These are phyloP conservation scores for Schizophyllum commune DNA, from an alignment of 1,284 basidiomycete species.

Conservation along the genomic window DNA sequence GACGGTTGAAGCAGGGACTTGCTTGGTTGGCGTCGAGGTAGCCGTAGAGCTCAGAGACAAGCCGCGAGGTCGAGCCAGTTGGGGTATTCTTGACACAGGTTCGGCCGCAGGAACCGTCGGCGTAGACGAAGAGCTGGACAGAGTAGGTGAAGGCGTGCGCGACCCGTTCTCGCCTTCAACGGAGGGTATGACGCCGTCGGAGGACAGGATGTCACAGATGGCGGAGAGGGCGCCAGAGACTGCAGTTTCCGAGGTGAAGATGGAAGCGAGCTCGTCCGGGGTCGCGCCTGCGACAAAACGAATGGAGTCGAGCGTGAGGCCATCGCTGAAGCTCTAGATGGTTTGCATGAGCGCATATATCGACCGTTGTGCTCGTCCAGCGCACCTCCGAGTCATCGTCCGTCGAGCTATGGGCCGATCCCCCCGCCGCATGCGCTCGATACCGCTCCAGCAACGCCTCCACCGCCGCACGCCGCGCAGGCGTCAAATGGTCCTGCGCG, in stretches of 20 bases:
- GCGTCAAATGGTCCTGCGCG: background rate
- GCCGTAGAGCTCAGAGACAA: background rate
- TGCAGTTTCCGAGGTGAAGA: background rate
- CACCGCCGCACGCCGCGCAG: background rate
- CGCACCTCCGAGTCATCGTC: background rate
- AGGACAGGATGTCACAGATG: background rate
- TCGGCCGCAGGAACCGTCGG: background rate
- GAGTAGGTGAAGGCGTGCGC: background rate
- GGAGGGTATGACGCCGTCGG: background rate
- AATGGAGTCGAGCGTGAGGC: background rate
- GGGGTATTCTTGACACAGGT: background rate
- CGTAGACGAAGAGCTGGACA: background rate
- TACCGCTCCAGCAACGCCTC: background rate
- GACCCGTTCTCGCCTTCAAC: background rate
- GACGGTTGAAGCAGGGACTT: background rate
- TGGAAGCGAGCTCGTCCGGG: background rate
- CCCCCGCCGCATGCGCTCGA: background rate
- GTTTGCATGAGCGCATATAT: background rate
- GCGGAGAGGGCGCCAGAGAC: background rate
- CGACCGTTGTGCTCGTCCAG: background rate
- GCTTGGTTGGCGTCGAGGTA: background rate
- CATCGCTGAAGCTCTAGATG: background rate
- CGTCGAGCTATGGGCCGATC: background rate
- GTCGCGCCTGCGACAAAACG: background rate
- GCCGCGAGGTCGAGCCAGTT: background rate